Evolutionary conservation across 805 yeast genomes (phyloP).

Genomic region (Kazachstania martiniae): DNA sequence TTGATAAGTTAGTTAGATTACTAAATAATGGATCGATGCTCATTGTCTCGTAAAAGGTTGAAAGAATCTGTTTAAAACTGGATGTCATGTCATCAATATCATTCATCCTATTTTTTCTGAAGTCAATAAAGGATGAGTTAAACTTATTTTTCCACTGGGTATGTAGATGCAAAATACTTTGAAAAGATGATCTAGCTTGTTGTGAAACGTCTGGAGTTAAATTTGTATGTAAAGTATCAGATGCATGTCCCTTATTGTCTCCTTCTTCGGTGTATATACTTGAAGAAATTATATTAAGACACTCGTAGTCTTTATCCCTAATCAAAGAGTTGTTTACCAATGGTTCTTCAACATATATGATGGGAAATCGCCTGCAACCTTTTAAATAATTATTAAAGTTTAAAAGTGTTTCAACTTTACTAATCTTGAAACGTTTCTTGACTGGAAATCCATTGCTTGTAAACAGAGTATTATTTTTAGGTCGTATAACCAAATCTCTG

Average conservation of each 20-base stretch:
- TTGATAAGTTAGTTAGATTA: conserved; percentile 31
- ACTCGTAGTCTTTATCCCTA: too few relatives aligned
- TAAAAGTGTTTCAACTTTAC: conserved; percentile 36
- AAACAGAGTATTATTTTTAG: conserved; percentile 38
- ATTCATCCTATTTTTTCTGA: background rate
- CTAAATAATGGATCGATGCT: conserved; percentile 9
- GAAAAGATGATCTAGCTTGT: conserved; percentile 6
- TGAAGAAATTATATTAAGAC: too few relatives aligned
- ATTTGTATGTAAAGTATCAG: too few relatives aligned
- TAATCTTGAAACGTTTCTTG: conserved; percentile 35
- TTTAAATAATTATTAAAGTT: conserved; percentile 53
- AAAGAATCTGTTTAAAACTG: conserved; percentile 1
- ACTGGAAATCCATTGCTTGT: conserved; percentile 50
- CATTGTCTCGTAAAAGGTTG: conserved; percentile 2
- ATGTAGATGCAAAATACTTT: conserved; percentile 6
- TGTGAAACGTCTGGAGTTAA: conserved; percentile 1
- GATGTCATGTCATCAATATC: background rate
- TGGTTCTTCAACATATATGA: conserved; percentile 49
- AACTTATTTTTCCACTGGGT: background rate
- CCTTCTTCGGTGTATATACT: too few relatives aligned
- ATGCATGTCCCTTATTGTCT: too few relatives aligned
- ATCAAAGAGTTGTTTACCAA: too few relatives aligned
- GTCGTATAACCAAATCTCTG: conserved; percentile 39
- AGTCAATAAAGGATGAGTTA: background rate
- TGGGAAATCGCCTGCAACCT: conserved; percentile 42